These are phyloP conservation scores for Beauveria medogensis DNA, from an alignment of 2,329 filamentous ascomycete species.

Conservation along the genomic window DNA sequence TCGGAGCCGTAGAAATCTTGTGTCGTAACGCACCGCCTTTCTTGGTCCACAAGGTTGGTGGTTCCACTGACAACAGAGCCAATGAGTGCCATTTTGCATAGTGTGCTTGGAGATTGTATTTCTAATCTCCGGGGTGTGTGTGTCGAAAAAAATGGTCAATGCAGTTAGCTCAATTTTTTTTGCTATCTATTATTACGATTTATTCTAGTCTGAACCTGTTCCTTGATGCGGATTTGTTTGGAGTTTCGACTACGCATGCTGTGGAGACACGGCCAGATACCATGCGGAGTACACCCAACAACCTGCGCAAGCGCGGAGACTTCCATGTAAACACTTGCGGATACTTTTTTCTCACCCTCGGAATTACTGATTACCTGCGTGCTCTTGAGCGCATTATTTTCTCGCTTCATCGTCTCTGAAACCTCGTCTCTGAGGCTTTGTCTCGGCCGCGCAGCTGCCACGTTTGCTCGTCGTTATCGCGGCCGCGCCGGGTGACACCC, in stretches of 20 bases:
- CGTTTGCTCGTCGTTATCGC: neutral
- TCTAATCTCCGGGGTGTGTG: conserved; percentile 4
- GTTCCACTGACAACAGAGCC: neutral
- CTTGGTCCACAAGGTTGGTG: conserved; percentile 3
- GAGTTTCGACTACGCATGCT: neutral
- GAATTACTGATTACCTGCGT: neutral
- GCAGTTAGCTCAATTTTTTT: neutral
- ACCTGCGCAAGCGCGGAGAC: neutral
- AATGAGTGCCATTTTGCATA: neutral
- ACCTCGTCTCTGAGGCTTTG: neutral
- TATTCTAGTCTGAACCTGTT: neutral
- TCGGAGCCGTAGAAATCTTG: neutral
- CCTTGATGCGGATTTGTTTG: neutral
- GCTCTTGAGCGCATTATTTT: neutral
- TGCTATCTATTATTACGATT: neutral
- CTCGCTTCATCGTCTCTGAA: too few species aligned
- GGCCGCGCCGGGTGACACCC: neutral
- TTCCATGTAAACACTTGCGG: neutral
- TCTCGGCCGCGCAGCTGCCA: neutral
- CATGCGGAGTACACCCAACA: too few species aligned
- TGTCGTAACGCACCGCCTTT: conserved; percentile 4
- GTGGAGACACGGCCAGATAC: neutral
- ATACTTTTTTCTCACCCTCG: neutral
- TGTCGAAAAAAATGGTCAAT: neutral
- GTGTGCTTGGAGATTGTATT: conserved; percentile 7